Percentiles rank a stretch among this genome's conserved stretches.
Evolutionary conservation across 768 basidiomycete species (phyloP).

Genomic region (Hygrophoropsis aurantiaca): DNA sequence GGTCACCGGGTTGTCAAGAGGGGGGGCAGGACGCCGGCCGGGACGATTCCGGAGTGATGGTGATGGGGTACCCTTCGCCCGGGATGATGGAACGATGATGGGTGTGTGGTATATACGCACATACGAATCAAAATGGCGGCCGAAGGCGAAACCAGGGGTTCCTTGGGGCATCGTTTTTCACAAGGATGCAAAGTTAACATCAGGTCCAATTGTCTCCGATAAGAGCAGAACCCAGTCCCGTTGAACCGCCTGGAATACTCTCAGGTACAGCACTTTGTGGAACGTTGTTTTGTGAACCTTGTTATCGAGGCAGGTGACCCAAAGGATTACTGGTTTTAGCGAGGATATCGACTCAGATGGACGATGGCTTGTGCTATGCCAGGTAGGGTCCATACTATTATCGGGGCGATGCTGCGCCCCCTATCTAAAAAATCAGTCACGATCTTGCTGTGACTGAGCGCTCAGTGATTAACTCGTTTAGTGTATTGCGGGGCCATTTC

Average conservation of each 20-base stretch:
- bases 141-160: constrained; percentile 1
- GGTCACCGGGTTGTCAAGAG: not conserved
- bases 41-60: constrained; percentile 1
- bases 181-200: not conserved
- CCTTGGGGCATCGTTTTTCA: constrained; percentile 3
- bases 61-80: not conserved
- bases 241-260: not conserved
- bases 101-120: not conserved
- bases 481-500: no score
- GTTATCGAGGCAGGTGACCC: not conserved
- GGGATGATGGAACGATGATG: constrained; percentile 5
- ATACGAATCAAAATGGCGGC: constrained; percentile 3
- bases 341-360: no score
- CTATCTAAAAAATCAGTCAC: no score
- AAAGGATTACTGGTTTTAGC: not conserved
- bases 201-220: no score
- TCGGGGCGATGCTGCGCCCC: no score
- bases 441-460: no score
- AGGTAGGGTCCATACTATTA: no score
- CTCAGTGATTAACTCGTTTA: no score
- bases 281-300: not conserved
- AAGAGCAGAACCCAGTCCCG: not conserved
- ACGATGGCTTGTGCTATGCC: no score
- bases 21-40: not conserved
- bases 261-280: not conserved